These are phyloP conservation scores for Hyphopichia buzzinii DNA, from an alignment of 1,139 yeast species.

Conservation along the genomic window DNA sequence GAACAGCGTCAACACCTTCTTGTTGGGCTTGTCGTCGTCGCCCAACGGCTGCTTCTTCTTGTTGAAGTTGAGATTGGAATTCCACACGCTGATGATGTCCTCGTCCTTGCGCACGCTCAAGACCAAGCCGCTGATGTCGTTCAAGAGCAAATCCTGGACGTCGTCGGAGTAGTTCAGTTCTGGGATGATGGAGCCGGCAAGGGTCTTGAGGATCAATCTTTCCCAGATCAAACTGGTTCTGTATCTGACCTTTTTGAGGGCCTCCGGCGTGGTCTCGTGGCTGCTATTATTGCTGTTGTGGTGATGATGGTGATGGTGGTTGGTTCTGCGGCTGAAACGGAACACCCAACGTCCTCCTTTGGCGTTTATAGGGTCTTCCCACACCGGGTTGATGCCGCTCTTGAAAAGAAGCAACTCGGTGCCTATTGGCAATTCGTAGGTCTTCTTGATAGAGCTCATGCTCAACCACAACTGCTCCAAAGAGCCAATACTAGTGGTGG, in stretches of 20 bases:
- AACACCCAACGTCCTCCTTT: constrained; percentile 70
- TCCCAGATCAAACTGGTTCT: constrained; percentile 53
- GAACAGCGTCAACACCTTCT: constrained; percentile 39
- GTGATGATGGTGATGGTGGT: constrained; percentile 6
- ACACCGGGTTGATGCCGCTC: constrained; percentile 63
- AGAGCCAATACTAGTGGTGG: constrained; percentile 42
- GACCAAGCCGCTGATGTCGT: constrained; percentile 53
- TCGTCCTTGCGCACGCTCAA: constrained; percentile 51
- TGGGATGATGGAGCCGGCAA: constrained; percentile 47
- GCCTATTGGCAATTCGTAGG: constrained; percentile 50
- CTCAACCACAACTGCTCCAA: constrained; percentile 65
- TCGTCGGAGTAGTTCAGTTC: constrained; percentile 26
- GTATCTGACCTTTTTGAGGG: constrained; percentile 24
- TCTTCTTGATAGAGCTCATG: constrained; percentile 45
- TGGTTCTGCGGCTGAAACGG: constrained; percentile 40
- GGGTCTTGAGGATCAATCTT: constrained; percentile 41
- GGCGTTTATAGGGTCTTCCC: constrained; percentile 68
- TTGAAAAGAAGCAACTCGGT: constrained; percentile 62
- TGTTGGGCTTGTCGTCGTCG: constrained; percentile 17
- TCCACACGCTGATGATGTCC: constrained; percentile 54
- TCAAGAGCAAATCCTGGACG: constrained; percentile 33
- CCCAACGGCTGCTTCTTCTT: constrained; percentile 15
- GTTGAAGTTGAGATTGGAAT: constrained; percentile 44
- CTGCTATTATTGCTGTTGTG: constrained; percentile 3
- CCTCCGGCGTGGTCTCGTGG: constrained; percentile 12